These are phyloP conservation scores for Quercus phellos DNA, from an alignment of 331 rosid genomes.

Conservation along the genomic window DNA sequence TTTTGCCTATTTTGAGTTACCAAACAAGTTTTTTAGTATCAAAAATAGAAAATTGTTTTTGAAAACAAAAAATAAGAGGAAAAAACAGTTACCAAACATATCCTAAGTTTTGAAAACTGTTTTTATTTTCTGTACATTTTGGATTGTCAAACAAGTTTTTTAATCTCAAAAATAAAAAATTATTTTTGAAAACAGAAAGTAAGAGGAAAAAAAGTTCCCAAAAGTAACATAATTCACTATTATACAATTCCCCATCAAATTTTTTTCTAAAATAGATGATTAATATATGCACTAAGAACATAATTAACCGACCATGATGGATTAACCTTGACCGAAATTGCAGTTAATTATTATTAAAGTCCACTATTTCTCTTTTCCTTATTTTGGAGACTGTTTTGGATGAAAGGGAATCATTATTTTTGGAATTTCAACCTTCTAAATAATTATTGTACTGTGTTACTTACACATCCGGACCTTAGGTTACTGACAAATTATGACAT, in stretches of 20 bases:
- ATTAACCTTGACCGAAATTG: not conserved
- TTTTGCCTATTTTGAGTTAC: fast-evolving
- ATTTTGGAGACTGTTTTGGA: not conserved
- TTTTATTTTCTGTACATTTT: too few relatives aligned
- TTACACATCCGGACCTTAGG: not conserved
- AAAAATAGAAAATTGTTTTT: too few relatives aligned
- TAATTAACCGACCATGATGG: not conserved
- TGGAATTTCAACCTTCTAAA: not conserved
- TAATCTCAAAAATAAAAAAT: too few relatives aligned
- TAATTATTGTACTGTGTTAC: not conserved
- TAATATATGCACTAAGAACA: fast-evolving
- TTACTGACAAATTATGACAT: not conserved
- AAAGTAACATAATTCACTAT: too few relatives aligned
- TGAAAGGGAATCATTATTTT: not conserved
- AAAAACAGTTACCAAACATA: too few relatives aligned
- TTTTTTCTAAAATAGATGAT: too few relatives aligned
- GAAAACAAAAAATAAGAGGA: fast-evolving
- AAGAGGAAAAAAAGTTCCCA: fast-evolving
- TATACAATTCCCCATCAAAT: fast-evolving
- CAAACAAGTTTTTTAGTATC: too few relatives aligned
- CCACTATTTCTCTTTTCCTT: not conserved
- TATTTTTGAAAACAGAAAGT: too few relatives aligned
- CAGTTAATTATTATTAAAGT: not conserved
- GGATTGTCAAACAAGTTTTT: too few relatives aligned
- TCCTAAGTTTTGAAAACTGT: too few relatives aligned